A percentile compares a stretch with the other conserved stretches of the same genome.
Conservation (phyloP, 169 alveolate genomes). For the Babesia ovata region DNA sequence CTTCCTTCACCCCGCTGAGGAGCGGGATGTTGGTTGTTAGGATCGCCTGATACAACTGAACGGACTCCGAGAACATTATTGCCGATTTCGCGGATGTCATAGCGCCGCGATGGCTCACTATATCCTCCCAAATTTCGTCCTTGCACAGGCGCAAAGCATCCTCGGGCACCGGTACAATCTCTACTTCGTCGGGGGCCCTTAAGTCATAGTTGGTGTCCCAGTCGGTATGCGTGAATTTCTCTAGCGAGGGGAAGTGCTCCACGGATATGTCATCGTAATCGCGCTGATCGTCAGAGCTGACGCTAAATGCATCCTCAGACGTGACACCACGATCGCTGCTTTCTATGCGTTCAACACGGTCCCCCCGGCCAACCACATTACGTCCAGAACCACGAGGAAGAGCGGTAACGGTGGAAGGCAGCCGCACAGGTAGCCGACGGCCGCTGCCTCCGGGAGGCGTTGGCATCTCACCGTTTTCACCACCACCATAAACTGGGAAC, state of each 20-base stretch:
- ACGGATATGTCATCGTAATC: conserved; percentile 1
- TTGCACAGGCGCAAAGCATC: conserved; percentile 32
- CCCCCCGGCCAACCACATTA: background rate
- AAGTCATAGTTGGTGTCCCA: conserved; percentile 55
- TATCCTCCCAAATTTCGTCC: conserved; percentile 47
- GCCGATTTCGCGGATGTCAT: conserved; percentile 24
- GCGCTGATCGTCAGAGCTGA: background rate
- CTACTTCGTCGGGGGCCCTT: background rate
- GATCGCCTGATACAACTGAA: conserved; percentile 66
- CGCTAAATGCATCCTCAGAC: background rate
- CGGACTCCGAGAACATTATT: conserved; percentile 54
- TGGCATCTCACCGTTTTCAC: background rate
- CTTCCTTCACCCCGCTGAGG: conserved; percentile 59
- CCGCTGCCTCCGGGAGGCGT: background rate
- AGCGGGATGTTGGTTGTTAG: conserved; percentile 34
- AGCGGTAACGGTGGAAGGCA: background rate
- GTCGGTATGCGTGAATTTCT: conserved; percentile 10
- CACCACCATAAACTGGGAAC: background rate
- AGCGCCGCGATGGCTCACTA: conserved; percentile 10
- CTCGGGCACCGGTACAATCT: conserved; percentile 4
- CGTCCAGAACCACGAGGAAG: conserved; percentile 1
- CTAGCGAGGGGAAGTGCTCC: conserved; percentile 7
- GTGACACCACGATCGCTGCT: background rate
- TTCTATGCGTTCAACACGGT: background rate
- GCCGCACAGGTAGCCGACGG: conserved; percentile 1